These are phyloP conservation scores for Hypoxylon sp. DNA, from an alignment of 2,329 filamentous ascomycete species.

Conservation along the genomic window DNA sequence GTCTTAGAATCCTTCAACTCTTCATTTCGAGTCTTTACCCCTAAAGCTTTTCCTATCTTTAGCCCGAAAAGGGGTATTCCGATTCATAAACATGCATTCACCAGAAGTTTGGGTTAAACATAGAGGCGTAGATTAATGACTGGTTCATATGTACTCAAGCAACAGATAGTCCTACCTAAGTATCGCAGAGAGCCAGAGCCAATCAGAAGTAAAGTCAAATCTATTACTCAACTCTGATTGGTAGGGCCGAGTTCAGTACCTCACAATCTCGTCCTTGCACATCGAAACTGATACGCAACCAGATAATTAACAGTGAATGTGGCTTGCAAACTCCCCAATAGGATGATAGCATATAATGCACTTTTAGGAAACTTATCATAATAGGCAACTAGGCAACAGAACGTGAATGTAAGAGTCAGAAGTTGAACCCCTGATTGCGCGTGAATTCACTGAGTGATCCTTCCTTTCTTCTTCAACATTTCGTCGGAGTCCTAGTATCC, in stretches of 20 bases:
- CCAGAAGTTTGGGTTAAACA: not conserved
- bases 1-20: too few species aligned
- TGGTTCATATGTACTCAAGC: not conserved
- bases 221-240: not conserved
- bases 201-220: not conserved
- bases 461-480: conserved; percentile 1
- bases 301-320: not conserved
- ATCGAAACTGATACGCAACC: not conserved
- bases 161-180: not conserved
- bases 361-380: not conserved
- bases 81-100: not conserved
- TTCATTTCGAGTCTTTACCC: not conserved
- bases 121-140: not conserved
- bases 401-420: too few species aligned
- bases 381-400: conserved; percentile 7
- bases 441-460: not conserved
- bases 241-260: not conserved
- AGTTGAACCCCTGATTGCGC: too few species aligned
- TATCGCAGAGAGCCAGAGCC: not conserved
- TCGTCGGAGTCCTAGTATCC: not conserved
- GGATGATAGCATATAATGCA: not conserved
- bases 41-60: not conserved
- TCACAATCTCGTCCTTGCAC: not conserved
- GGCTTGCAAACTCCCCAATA: not conserved
- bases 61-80: not conserved